Conservation (phyloP, 805 yeast genomes). For the Zygosaccharomyces kombuchaensis region DNA sequence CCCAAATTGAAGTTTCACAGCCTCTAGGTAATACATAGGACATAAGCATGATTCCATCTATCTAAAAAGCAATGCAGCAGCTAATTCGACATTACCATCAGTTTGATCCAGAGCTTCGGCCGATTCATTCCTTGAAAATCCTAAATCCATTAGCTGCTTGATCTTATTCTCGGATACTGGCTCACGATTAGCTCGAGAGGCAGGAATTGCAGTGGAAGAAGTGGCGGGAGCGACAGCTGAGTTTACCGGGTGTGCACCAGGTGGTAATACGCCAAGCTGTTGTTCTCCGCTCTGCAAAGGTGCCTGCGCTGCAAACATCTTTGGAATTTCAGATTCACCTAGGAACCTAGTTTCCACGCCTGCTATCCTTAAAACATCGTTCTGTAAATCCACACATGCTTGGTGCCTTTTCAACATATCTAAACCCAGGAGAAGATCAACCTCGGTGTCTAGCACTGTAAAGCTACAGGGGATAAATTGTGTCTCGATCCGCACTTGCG, state of each 20-base stretch:
- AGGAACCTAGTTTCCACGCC: slow-evolving; percentile 68
- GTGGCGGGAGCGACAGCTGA: slow-evolving; percentile 13
- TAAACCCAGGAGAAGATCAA: slow-evolving; percentile 78
- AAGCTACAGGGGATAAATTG: slow-evolving; percentile 62
- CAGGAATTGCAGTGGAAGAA: slow-evolving; percentile 8
- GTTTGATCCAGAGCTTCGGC: slow-evolving; percentile 59
- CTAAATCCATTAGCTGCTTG: slow-evolving; percentile 55
- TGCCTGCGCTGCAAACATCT: slow-evolving; percentile 18
- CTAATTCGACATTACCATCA: slow-evolving; percentile 76
- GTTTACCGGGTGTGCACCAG: slow-evolving; percentile 2
- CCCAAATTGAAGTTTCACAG: slow-evolving; percentile 29
- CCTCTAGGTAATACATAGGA: slow-evolving; percentile 10
- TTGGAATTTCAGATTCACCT: slow-evolving; percentile 65
- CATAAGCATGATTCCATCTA: slow-evolving; percentile 7
- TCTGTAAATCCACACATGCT: slow-evolving; percentile 70
- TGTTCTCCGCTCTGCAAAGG: background rate
- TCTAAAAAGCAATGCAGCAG: slow-evolving; percentile 72
- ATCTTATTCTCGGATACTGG: slow-evolving; percentile 37
- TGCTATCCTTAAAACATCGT: slow-evolving; percentile 64
- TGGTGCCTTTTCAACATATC: slow-evolving; percentile 89
- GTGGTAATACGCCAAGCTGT: background rate
- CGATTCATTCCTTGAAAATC: slow-evolving; percentile 65
- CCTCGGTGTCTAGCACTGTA: slow-evolving; percentile 64
- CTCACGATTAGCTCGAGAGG: slow-evolving; percentile 1
- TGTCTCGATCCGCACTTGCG: slow-evolving; percentile 73